Evolutionary conservation across 2,329 filamentous ascomycete genomes (phyloP).

Genomic region (Coniochaeta sp.): DNA sequence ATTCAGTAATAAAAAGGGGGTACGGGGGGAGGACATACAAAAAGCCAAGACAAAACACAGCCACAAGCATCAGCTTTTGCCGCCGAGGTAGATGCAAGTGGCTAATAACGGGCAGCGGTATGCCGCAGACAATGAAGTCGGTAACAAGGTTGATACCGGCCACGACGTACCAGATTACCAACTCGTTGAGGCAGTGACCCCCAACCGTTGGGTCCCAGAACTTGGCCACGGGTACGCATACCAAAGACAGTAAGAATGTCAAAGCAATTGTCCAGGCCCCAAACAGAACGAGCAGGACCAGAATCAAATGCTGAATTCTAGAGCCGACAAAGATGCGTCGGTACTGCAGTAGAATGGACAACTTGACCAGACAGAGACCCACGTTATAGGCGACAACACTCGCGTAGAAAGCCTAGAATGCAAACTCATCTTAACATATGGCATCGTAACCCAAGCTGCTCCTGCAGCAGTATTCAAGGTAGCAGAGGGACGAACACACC

Average conservation of each 20-base stretch:
- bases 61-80: no score
- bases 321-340: constrained; percentile 13
- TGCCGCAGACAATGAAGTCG: constrained; percentile 26
- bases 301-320: no score
- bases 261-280: constrained; percentile 16
- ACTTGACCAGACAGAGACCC: constrained; percentile 22
- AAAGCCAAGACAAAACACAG: no score
- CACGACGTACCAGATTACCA: constrained; percentile 15
- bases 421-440: not conserved
- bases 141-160: constrained; percentile 26
- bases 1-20: no score
- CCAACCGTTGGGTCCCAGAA: constrained; percentile 11
- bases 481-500: no score
- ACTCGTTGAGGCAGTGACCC: constrained; percentile 10
- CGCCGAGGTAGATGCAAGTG: constrained; percentile 20
- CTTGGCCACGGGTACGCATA: constrained; percentile 17
- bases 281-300: constrained; percentile 2
- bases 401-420: not conserved
- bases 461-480: no score
- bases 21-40: no score
- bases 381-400: constrained; percentile 18
- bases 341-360: constrained; percentile 25
- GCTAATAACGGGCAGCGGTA: constrained; percentile 28
- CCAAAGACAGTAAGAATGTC: constrained; percentile 17
- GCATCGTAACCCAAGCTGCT: no score